These are phyloP conservation scores for Phytophthora litchii DNA, from an alignment of 352 stramenopile species.

Conservation along the genomic window DNA sequence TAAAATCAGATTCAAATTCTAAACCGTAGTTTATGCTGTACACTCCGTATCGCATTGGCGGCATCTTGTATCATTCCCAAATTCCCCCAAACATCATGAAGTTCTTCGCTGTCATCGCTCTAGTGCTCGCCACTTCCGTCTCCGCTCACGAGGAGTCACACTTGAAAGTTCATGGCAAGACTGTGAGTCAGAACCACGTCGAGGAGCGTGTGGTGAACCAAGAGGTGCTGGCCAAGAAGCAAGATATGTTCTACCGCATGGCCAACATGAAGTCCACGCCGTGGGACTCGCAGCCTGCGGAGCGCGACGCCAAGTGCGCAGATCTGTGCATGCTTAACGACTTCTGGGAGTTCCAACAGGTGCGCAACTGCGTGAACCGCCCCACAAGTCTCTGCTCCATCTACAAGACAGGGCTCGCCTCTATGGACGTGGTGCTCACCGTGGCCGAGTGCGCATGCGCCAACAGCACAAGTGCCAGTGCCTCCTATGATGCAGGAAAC, in stretches of 20 bases:
- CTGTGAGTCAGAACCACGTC: constrained; percentile 14
- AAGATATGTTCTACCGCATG: constrained; percentile 50
- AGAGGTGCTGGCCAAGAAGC: constrained; percentile 35
- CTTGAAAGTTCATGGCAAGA: constrained; percentile 26
- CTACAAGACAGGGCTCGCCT: constrained; percentile 56
- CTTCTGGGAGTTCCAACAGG: constrained; percentile 66
- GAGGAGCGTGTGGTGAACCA: constrained; percentile 33
- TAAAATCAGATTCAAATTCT: no score
- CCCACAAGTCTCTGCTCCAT: constrained; percentile 60
- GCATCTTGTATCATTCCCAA: constrained; percentile 14
- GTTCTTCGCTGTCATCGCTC: constrained; percentile 20
- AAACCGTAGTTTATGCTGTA: no score
- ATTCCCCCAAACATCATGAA: constrained; percentile 24
- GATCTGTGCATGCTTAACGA: constrained; percentile 62
- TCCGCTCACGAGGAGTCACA: constrained; percentile 15
- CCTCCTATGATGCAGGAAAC: neutral
- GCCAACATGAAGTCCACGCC: constrained; percentile 66
- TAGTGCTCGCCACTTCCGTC: constrained; percentile 19
- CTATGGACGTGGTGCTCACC: constrained; percentile 55
- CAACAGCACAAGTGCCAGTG: constrained; percentile 34
- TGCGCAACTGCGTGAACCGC: constrained; percentile 62
- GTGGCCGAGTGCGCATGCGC: constrained; percentile 64
- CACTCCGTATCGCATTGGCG: no score
- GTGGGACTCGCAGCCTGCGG: constrained; percentile 55
- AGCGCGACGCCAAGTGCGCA: constrained; percentile 61